A percentile compares a stretch with the other conserved stretches of the same genome.
Evolutionary conservation across 2,329 filamentous ascomycete genomes (phyloP).

Genomic region (Ophiosphaerella korrae): DNA sequence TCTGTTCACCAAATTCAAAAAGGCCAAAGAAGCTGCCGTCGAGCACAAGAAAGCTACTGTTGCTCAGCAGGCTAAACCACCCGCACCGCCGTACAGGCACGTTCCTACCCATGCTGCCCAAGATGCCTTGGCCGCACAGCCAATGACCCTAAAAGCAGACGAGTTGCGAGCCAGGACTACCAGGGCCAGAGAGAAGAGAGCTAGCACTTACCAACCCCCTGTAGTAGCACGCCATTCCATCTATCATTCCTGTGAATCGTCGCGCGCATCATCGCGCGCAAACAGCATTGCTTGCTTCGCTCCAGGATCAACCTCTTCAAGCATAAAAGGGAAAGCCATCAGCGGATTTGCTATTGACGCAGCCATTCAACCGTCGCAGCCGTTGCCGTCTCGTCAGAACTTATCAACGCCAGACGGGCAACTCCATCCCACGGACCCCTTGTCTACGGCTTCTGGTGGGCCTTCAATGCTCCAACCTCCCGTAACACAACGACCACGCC

Average conservation of each 20-base stretch:
- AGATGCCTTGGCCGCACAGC: conserved; percentile 23
- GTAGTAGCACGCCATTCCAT: conserved; percentile 15
- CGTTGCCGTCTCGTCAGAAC: conserved; percentile 2
- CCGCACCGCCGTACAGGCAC: conserved; percentile 30
- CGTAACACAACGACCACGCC: conserved; percentile 8
- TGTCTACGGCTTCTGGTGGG: not conserved
- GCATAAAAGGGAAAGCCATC: conserved; percentile 4
- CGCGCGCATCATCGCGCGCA: conserved; percentile 13
- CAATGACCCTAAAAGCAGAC: conserved; percentile 18
- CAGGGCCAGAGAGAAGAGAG: conserved; percentile 20
- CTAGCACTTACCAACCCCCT: conserved; percentile 10
- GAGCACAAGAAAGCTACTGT: conserved; percentile 28
- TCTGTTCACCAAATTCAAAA: conserved; percentile 39
- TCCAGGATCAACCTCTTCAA: not conserved
- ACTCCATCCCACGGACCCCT: not conserved
- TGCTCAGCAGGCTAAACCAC: conserved; percentile 20
- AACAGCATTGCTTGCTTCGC: conserved; percentile 7
- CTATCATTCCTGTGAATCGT: conserved; percentile 14
- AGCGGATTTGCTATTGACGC: conserved; percentile 25
- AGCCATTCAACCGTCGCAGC: conserved; percentile 27
- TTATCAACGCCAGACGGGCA: not conserved
- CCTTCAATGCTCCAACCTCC: conserved; percentile 3
- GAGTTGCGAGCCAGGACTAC: conserved; percentile 26
- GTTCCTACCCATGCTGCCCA: conserved; percentile 33
- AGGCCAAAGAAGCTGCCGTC: conserved; percentile 33